Base-by-base conservation (phyloP, 495 filamentous ascomycete genomes). In the Penicillium malachiteum region DNA sequence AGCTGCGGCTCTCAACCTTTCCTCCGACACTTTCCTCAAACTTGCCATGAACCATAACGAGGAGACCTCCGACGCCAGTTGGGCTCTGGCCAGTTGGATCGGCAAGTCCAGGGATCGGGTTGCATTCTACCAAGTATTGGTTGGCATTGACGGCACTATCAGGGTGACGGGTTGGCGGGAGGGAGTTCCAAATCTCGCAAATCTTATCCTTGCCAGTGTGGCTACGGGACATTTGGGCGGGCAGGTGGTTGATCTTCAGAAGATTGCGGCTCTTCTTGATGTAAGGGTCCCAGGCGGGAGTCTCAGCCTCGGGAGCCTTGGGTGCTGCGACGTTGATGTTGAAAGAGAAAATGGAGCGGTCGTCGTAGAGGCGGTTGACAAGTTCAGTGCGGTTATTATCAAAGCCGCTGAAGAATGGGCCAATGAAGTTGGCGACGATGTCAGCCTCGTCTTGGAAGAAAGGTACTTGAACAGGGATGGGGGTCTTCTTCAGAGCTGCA, bases 241-340 rank as follows among this genome's bases (percentile, higher is more conserved):
- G 66, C 0, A 81, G 70, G 57, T 87, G 78, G 38, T 66, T 85
- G 56, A 94, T 79, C 57, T 83, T 88, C 41, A 79, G 76, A 6
- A 97, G 79, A 59, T 97, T 97, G 10, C 93, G 80, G 43, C 91
- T 95, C 56, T 81, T 83, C 51, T 86, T 89, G 57, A 92, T 82
- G 61, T 95, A 96, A 0, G 79, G 59, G 40, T 87, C 86, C 89
- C 90, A 96, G 31, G 76, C 68, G 2, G 72, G 64, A 1, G 68
- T 63, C 18, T 76, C 68, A 8, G 73, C 64, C 57, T 67, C 70
- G 43, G 72, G 65, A 17, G 79, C 71, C 16, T 83, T 79, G 11
- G 83, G 83, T 8, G 86, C 83, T 14, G 77, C 71, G 1, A 84
- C 81, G 63, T 90, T 91, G 63, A 90, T 79, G 18, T 84, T 82